Evolutionary conservation across 805 yeast genomes (phyloP), one percentile per base, ranked within the genome.

Genomic region (Komagataella pastoris): DNA sequence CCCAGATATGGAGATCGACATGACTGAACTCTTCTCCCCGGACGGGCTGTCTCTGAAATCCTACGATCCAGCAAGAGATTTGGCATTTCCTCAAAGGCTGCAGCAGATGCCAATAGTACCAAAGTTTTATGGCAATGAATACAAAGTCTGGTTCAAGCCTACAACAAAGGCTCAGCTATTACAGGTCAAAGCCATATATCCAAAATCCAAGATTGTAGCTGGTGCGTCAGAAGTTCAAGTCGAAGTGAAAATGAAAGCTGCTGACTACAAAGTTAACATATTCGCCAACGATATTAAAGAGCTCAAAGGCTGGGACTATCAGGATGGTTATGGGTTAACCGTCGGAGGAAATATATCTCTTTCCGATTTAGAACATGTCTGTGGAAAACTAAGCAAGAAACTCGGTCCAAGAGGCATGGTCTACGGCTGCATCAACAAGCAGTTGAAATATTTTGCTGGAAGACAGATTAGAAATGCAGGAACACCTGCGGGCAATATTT

Each of bases 191-290:
- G 49, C 57, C 46, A 57, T 57, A 51, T 65, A 66, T 54, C 75
- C 76, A 3, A 51, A 54, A 43, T 59, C 68, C 10, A 73, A 73
- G 54, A 47, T 73, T 21, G 74, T 73, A 19, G 71, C 72, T 19
- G 78, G 78, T 49, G 75, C 77, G 1, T 70, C 75, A 3, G 78
- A 73, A 55, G 66, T 73, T 44, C 77, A 72, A 51, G 72, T 73
- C 43, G 78, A 73, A 56, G 70, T 70, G 24, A 71, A 72, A 53
- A 67, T 72, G 57, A 71, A 71, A 54, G 63, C 65, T 48, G 70
- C 72, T 14, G 64, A 70, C 53, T 73, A 72, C 55, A 60, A 62
- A 44, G 67, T 69, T 8, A 66, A 64, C 49, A 65, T 72, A 4
- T 73, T 59, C 57, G 70, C 68, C n/a, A 69, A 71, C 49, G 77